These are phyloP conservation scores for Tuber microsphaerosporum DNA, from an alignment of 495 filamentous ascomycete species.

Conservation along the genomic window DNA sequence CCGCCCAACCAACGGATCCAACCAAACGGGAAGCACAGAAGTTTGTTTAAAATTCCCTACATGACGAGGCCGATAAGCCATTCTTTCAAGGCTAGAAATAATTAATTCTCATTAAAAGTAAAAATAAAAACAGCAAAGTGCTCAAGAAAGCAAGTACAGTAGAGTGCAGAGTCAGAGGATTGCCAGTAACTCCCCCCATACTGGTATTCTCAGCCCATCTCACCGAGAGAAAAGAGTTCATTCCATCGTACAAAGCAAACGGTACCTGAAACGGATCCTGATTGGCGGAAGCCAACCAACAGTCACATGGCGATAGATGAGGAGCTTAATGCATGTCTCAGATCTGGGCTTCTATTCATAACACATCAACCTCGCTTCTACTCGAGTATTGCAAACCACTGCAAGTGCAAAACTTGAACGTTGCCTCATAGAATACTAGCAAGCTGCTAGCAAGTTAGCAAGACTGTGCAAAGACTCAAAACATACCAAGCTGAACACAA, in stretches of 20 bases:
- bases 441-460: no score
- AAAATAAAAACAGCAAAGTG: not conserved
- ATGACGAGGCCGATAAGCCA: no score
- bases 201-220: not conserved
- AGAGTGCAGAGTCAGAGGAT: not conserved
- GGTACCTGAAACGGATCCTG: not conserved
- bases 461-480: no score
- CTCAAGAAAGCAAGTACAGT: not conserved
- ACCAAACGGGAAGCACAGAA: not conserved
- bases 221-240: not conserved
- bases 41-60: not conserved
- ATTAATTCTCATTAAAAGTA: no score
- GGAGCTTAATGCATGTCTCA: not conserved
- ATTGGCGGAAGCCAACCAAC: not conserved
- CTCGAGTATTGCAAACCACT: no score
- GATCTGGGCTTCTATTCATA: not conserved
- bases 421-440: no score
- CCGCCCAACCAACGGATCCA: not conserved
- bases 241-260: not conserved
- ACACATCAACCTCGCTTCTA: no score
- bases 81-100: no score
- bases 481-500: no score
- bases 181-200: not conserved
- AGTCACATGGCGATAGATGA: not conserved
- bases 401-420: no score